These are phyloP conservation scores for Austroboletus festivus DNA, from an alignment of 768 basidiomycete species.

Conservation along the genomic window DNA sequence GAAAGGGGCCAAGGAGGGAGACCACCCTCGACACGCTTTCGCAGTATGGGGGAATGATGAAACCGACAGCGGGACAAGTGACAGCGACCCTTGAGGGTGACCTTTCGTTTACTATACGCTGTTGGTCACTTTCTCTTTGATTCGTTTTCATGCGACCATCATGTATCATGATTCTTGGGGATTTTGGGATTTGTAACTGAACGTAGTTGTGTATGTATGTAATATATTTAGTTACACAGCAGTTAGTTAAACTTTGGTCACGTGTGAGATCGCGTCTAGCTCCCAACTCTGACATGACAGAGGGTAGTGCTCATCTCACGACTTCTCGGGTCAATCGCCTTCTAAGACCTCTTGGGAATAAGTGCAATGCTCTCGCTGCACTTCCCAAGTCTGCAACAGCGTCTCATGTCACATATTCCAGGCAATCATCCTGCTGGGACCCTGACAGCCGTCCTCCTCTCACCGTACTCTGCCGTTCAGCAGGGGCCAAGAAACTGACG, in stretches of 20 bases:
- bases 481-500: slow-evolving; percentile 33
- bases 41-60: slow-evolving; percentile 89
- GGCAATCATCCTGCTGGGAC: slow-evolving; percentile 18
- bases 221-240: not conserved
- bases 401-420: slow-evolving; percentile 15
- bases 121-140: not conserved
- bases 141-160: slow-evolving; percentile 2
- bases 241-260: slow-evolving; percentile 5
- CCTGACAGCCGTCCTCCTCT: slow-evolving; percentile 32
- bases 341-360: slow-evolving; percentile 46
- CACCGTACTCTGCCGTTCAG: slow-evolving; percentile 37
- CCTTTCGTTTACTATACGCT: not conserved
- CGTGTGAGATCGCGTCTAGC: slow-evolving; percentile 14
- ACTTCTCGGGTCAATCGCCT: slow-evolving; percentile 43
- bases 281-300: slow-evolving; percentile 3
- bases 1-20: slow-evolving; percentile 18
- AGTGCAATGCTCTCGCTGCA: slow-evolving; percentile 39
- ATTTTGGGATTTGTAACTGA: not conserved
- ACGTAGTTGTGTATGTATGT: slow-evolving; percentile 5
- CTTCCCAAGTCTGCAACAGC: slow-evolving; percentile 18
- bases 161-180: slow-evolving; percentile 3
- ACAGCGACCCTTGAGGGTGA: slow-evolving; percentile 56
- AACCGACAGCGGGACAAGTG: slow-evolving; percentile 81
- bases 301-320: slow-evolving; percentile 32
- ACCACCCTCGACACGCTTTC: slow-evolving; percentile 53